Percentiles rank a stretch among this genome's conserved stretches.
These are phyloP conservation scores for Dissoconium aciculare DNA, from an alignment of 2,329 filamentous ascomycete species.

Conservation along the genomic window DNA sequence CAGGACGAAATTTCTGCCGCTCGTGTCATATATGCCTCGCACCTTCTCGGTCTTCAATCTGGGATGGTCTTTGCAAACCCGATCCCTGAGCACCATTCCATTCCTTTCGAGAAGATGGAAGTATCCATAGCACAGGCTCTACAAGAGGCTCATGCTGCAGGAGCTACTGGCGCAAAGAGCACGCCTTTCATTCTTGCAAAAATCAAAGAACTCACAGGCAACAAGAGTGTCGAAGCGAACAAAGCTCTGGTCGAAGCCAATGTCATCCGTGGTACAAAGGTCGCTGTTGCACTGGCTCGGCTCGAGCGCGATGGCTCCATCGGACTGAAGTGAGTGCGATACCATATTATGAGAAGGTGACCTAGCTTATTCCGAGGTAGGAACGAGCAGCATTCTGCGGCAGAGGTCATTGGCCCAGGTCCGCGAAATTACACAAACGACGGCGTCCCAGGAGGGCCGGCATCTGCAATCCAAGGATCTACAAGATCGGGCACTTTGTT, in stretches of 20 bases:
- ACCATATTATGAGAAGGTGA: constrained; percentile 1
- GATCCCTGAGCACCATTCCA: constrained; percentile 54
- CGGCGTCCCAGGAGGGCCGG: constrained; percentile 7
- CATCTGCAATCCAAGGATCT: constrained; percentile 1
- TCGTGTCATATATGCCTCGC: constrained; percentile 71
- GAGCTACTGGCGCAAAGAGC: constrained; percentile 58
- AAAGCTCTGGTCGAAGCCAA: constrained; percentile 53
- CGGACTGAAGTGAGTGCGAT: constrained; percentile 9
- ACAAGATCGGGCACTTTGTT: constrained; percentile 1
- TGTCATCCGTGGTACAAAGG: constrained; percentile 47
- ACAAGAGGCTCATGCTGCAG: constrained; percentile 47
- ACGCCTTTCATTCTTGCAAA: constrained; percentile 70
- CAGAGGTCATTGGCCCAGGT: constrained; percentile 7
- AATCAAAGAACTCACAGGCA: constrained; percentile 63
- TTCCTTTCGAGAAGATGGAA: constrained; percentile 58
- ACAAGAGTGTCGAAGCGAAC: constrained; percentile 60
- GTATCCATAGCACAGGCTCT: constrained; percentile 53
- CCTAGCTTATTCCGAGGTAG: not conserved
- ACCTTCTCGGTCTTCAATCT: constrained; percentile 54
- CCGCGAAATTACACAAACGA: constrained; percentile 8
- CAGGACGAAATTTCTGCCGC: constrained; percentile 68
- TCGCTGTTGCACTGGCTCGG: constrained; percentile 47
- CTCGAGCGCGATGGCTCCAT: constrained; percentile 29
- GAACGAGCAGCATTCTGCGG: too few species aligned
- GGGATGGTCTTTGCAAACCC: constrained; percentile 84